phyloP scores from a whole-genome alignment of 495 filamentous ascomycete genomes.

The Astrothelium subdiscretum region DNA sequence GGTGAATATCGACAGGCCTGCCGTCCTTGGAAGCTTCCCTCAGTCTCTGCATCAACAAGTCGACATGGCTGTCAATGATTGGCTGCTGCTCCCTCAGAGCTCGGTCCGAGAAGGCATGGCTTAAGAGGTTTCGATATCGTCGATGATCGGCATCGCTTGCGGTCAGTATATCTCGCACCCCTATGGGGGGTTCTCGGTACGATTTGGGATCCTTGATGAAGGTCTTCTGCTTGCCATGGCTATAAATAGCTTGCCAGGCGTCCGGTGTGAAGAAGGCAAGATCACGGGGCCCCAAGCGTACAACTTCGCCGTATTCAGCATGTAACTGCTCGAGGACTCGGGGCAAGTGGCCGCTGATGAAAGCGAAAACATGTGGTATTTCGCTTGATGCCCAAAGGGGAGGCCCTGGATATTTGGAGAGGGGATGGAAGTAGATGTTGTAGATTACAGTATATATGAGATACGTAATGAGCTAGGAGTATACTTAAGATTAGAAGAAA shows the following conservation, averaged over 20 bases:
- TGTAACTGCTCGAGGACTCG: neutral
- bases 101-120: slow-evolving; percentile 23
- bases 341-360: neutral
- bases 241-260: slow-evolving; percentile 20
- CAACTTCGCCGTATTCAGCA: slow-evolving; percentile 4
- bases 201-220: neutral
- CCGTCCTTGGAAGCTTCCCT: slow-evolving; percentile 13
- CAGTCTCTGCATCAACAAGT: slow-evolving; percentile 21
- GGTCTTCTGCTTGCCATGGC: slow-evolving; percentile 3
- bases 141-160: slow-evolving; percentile 23
- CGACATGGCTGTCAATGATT: slow-evolving; percentile 23
- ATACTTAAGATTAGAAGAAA: neutral
- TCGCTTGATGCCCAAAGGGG: neutral
- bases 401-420: neutral
- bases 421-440: neutral
- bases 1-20: slow-evolving; percentile 21
- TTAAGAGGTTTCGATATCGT: slow-evolving; percentile 19
- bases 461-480: slow-evolving; percentile 1
- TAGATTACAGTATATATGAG: neutral
- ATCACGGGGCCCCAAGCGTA: slow-evolving; percentile 12
- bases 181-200: neutral
- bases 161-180: neutral
- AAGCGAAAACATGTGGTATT: neutral
- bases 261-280: slow-evolving; percentile 8
- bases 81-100: slow-evolving; percentile 25